phyloP scores from a whole-genome alignment of 352 stramenopile species.

The Pythium myriotylum region DNA sequence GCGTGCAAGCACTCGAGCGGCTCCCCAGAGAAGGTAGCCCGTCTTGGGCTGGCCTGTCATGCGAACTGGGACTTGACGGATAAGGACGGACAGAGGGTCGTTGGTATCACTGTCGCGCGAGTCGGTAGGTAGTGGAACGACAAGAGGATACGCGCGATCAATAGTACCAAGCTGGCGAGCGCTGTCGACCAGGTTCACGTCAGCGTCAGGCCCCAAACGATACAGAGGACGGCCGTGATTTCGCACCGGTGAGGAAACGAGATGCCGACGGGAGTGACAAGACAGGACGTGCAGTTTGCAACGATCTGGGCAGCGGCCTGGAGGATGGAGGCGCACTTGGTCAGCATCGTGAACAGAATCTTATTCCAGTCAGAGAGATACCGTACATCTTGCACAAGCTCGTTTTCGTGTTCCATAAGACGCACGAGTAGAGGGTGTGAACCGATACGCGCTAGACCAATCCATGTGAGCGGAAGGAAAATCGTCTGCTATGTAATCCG shows the following conservation, averaged over 20 bases:
- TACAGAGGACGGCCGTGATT: too few species aligned
- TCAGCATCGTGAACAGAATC: not conserved
- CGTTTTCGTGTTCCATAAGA: slow-evolving; percentile 79
- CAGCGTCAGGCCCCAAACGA: too few species aligned
- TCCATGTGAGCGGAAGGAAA: not conserved
- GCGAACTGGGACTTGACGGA: slow-evolving; percentile 76
- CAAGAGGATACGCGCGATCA: slow-evolving; percentile 53
- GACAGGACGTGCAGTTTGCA: slow-evolving; percentile 51
- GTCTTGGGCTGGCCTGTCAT: slow-evolving; percentile 90
- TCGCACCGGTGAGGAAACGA: slow-evolving; percentile 58
- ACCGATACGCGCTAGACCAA: slow-evolving; percentile 54
- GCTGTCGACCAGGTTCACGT: slow-evolving; percentile 10
- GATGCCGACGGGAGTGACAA: slow-evolving; percentile 56
- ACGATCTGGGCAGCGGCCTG: slow-evolving; percentile 73
- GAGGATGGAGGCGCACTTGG: not conserved
- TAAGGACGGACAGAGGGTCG: slow-evolving; percentile 56
- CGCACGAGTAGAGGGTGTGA: slow-evolving; percentile 66
- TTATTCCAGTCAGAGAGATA: not conserved
- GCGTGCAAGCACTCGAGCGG: slow-evolving; percentile 74
- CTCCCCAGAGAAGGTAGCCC: slow-evolving; percentile 83
- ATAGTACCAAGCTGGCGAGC: slow-evolving; percentile 62
- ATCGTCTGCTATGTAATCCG: not conserved
- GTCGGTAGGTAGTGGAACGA: slow-evolving; percentile 65
- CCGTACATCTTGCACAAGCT: slow-evolving; percentile 66
- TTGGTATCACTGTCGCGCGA: slow-evolving; percentile 41